These are phyloP conservation scores for Amphirosellinia nigrospora DNA, from an alignment of 495 filamentous ascomycete genomes.

Conservation along the genomic window DNA sequence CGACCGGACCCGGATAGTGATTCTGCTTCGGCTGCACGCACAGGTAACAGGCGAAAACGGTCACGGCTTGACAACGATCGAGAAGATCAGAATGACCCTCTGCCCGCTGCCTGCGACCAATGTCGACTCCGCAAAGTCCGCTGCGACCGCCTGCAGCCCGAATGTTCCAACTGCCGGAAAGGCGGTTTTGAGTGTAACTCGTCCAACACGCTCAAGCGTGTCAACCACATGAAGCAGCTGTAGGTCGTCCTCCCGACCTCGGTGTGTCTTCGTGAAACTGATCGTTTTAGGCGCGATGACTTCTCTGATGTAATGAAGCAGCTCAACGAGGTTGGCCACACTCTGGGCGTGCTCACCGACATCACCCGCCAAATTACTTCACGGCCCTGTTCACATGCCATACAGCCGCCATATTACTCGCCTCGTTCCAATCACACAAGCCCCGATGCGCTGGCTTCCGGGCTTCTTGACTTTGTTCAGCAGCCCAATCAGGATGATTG, in stretches of 20 bases:
- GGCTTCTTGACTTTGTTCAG: constrained; percentile 7
- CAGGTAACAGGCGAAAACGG: constrained; percentile 5
- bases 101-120: constrained; percentile 38
- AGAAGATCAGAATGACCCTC: constrained; percentile 24
- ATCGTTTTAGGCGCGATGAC: constrained; percentile 27
- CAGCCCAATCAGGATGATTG: constrained; percentile 4
- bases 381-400: constrained; percentile 16
- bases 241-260: constrained; percentile 1
- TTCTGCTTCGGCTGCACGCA: background rate
- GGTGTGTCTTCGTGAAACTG: background rate
- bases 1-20: constrained; percentile 7
- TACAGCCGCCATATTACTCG: background rate
- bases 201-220: constrained; percentile 20
- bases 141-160: constrained; percentile 44
- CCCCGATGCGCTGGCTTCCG: constrained; percentile 1
- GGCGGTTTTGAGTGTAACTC: constrained; percentile 29
- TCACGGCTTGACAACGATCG: constrained; percentile 19
- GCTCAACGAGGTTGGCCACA: constrained; percentile 27
- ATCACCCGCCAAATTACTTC: constrained; percentile 27
- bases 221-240: constrained; percentile 33
- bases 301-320: constrained; percentile 29
- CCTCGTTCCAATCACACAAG: constrained; percentile 5
- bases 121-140: constrained; percentile 47
- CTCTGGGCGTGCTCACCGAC: constrained; percentile 25
- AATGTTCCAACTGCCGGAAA: constrained; percentile 45